Conservation (phyloP, 2,329 filamentous ascomycete genomes). For the Juglanconis juglandina region DNA sequence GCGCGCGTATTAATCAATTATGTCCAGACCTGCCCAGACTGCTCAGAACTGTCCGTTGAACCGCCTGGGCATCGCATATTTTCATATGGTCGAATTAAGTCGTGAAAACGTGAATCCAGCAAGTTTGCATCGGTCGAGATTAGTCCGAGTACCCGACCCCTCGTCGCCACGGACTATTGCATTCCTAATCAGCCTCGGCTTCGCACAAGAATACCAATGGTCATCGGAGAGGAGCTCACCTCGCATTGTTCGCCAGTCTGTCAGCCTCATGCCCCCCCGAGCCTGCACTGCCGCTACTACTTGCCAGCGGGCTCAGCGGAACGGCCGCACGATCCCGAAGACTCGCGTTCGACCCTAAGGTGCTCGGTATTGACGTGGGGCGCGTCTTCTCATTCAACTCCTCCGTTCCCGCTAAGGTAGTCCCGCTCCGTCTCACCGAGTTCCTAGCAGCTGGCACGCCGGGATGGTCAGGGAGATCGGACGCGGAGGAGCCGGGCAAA, state of each 20-base stretch:
- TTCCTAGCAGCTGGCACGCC: conserved; percentile 32
- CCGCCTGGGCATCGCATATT: background rate
- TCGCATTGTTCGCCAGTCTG: conserved; percentile 41
- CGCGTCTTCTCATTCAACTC: conserved; percentile 20
- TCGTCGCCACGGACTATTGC: conserved; percentile 51
- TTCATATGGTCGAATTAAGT: background rate
- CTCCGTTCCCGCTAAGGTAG: conserved; percentile 44
- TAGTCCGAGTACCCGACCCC: conserved; percentile 50
- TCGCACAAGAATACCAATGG: background rate
- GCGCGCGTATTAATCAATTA: background rate
- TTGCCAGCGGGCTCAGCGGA: conserved; percentile 27
- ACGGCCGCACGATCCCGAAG: conserved; percentile 21
- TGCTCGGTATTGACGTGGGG: conserved; percentile 25
- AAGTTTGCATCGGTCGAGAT: conserved; percentile 1
- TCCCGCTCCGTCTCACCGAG: conserved; percentile 46
- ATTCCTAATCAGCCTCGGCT: conserved; percentile 22
- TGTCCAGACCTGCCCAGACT: background rate
- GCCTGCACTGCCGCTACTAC: conserved; percentile 28
- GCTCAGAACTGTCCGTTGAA: too few species aligned
- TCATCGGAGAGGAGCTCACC: conserved; percentile 34
- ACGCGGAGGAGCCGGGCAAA: conserved; percentile 22
- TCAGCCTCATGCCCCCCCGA: conserved; percentile 36
- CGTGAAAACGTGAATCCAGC: background rate
- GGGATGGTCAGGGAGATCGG: conserved; percentile 8
- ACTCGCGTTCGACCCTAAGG: conserved; percentile 20